Base-by-base conservation (phyloP, 345 rosid genomes). In the Limnanthes douglasii region DNA sequence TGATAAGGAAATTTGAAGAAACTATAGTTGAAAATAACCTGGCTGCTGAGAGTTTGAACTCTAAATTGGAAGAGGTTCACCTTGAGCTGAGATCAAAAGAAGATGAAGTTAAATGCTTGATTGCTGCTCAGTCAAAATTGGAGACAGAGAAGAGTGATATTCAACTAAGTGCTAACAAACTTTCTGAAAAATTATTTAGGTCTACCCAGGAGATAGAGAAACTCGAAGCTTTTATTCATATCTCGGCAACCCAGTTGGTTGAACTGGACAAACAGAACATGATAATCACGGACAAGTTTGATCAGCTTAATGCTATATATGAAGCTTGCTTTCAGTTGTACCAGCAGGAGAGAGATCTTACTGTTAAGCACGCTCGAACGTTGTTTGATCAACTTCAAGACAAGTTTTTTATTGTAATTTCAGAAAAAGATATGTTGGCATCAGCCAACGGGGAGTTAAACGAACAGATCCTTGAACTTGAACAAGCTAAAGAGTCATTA, bases 231-330 rank as follows among this genome's bases (percentile, higher is more conserved):
- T 69, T 68, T 54, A 56, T 72, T 50, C 68, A 48, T 41, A 24
- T 45, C 27, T 48, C 68, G 46, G 48, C 67, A 27, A 39, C 57
- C 1, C 75, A 74, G 52, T 48, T 90, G 73, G 51, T 31, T 48
- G 75, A 57, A 46, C 26, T 84, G 66, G 84, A 80, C 27, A 58
- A 52, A 41, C 63, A 74, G 48, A 77, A 61, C 44, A 45, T 61
- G 59, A 40, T 14, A 52, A 65, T 72, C 37, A 30, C 4, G 3
- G 54, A 61, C 15, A 70, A 77, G 15, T 70, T 74, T 48, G 76
- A 66, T 32, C 49, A 54, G 52, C 62, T 90, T 46, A 72, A 71
- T 53, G 56, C 59, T 31, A 49, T 66, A 25, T 63, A 62, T 46
- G 65, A 50, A 26, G 53, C 67, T 11, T 74, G 64, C 69, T 48